Base-by-base conservation (phyloP, 257 asterid species). In the Coffea canephora region DNA sequence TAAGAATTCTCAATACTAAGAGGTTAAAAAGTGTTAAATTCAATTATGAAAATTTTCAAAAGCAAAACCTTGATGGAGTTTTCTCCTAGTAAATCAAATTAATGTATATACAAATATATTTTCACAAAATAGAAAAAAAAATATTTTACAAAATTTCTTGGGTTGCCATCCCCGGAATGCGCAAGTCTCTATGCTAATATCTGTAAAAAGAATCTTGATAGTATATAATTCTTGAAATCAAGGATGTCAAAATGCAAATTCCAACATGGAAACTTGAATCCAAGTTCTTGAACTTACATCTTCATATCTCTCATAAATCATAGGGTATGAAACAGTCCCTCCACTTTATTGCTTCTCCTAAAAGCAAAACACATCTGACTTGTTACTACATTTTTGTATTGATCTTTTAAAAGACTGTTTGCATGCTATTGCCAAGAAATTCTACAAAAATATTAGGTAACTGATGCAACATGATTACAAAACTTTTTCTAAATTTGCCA, bases 321-420 rank as follows among this genome's bases (percentile, higher is more conserved):
- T 23, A 66, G 57, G 66, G 59, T 27, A 6, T 67, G 75, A 68
- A 67, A 21, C 25, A 15, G n/a, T 9, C 34, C 14, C 3, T 54
- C 36, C 21, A 1, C 48, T 8, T 7, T 54, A 5, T 55, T 43
- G 15, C 13, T 8, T 77, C 21, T 62, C 36, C 8, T 36, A 55
- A 62, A 79, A 27, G 54, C 48, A 61, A 61, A 41, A 46, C 45
- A 41, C 43, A 72, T 79, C 78, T 62, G 77, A 79, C 55, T 71
- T 73, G 48, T 31, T 48, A 72, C 31, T 74, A 18, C 54, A 62
- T 25, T 1, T 54, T 62, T 71, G 54, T 61, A 48, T 79, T 69
- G 46, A 36, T 79, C 72, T 71, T 43, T 45, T n/a, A 49, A 48
- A 31, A 67, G 54, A 18, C 4, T 48, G 19, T 48, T 73, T 43